Evolutionary conservation across 768 basidiomycete genomes (phyloP).

Genomic region (Gyrodon lividus): DNA sequence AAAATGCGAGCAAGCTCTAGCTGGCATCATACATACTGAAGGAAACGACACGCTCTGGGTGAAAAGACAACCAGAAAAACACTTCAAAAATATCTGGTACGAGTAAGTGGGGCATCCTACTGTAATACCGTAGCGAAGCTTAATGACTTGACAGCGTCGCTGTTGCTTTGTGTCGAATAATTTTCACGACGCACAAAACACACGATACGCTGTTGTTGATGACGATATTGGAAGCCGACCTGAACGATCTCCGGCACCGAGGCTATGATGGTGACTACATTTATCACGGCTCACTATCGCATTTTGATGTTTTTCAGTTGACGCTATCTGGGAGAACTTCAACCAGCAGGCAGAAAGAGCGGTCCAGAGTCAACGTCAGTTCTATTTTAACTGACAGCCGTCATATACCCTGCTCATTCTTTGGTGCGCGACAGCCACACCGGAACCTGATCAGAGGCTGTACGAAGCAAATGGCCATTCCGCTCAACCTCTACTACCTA

Average conservation of each 20-base stretch:
- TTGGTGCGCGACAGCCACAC: too few species aligned
- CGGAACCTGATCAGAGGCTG: too few species aligned
- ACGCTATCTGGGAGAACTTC: not conserved
- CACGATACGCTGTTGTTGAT: slow-evolving; percentile 85
- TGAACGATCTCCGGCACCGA: slow-evolving; percentile 71
- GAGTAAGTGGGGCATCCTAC: slow-evolving; percentile 66
- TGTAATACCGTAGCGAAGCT: not conserved
- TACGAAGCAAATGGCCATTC: too few species aligned
- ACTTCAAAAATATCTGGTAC: slow-evolving; percentile 59
- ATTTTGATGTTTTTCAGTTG: not conserved
- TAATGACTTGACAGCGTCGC: slow-evolving; percentile 59
- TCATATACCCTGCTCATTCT: not conserved
- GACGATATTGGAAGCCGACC: slow-evolving; percentile 85
- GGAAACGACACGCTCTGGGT: slow-evolving; percentile 67
- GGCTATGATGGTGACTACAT: slow-evolving; percentile 64
- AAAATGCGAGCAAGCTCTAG: slow-evolving; percentile 61
- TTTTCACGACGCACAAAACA: slow-evolving; percentile 71
- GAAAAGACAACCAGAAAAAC: slow-evolving; percentile 41
- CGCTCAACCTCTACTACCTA: too few species aligned
- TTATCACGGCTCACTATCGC: not conserved
- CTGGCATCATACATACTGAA: slow-evolving; percentile 50
- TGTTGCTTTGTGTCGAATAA: slow-evolving; percentile 68
- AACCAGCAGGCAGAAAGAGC: not conserved
- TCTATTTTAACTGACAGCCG: not conserved
- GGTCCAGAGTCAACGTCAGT: not conserved